Evolutionary conservation across 1,284 basidiomycete genomes (phyloP), one percentile per base, ranked within the genome.

Genomic region (Neolentinus lepideus): DNA sequence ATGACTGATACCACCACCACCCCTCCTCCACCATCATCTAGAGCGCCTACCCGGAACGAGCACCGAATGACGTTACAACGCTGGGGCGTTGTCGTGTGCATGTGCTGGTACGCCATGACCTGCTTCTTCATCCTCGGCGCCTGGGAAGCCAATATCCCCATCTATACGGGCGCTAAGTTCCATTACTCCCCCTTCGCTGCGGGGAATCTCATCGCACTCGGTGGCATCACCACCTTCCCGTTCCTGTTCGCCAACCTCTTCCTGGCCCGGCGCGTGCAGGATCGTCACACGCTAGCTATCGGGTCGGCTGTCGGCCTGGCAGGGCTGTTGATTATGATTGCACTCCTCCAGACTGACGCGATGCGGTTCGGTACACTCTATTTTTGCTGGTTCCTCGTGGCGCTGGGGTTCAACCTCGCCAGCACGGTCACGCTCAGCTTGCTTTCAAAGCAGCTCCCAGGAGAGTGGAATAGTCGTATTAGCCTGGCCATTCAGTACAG

Each of bases 51-150:
- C 63, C 21, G 54, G 62, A 43, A 54, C 19, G 21, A 36, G 10
- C 33, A 43, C 8, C 43, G 27, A 9, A 47, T 54, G 29, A 54
- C 58, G 1, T 54, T 54, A 2, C 57, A 59, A 1, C 69, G 72
- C 57, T 71, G 68, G 68, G 83, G 81, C 22, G 80, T 84, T 36
- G 73, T 80, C n/a, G 61, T 71, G 31, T 83, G 79, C 62, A 87
- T 87, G 83, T 85, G 81, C 64, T 87, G 84, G 81, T 83, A 80
- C 61, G 78, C 84, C 38, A 86, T 88, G 83, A 77, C 81, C 9
- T 85, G 80, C 65, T 89, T 88, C 74, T 85, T 87, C 69, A 75
- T 86, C 62, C 78, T 88, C 53, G 84, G 83, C 16, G 78, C 79
- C 19, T 88, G 84, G 85, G 85, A 89, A 63, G 73, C 81, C 38